These are phyloP conservation scores for Backusella parvicylindrica DNA, from an alignment of 192 early-diverging fungal species.

Conservation along the genomic window DNA sequence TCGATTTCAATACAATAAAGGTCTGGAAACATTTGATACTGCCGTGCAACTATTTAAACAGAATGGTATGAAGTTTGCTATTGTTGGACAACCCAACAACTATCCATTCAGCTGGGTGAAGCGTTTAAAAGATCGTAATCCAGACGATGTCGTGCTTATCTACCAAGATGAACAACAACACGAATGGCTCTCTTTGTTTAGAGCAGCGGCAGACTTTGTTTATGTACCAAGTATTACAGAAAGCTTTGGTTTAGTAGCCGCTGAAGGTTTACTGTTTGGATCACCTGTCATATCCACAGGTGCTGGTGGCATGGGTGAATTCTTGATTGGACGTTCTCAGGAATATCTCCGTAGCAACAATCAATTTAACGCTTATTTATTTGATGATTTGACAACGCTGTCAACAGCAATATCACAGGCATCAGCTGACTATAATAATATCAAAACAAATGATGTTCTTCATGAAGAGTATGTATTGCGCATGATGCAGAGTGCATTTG, in stretches of 20 bases:
- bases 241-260: constrained; percentile 54
- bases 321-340: constrained; percentile 43
- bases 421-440: constrained; percentile 21
- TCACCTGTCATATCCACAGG: constrained; percentile 47
- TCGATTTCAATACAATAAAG: constrained; percentile 58
- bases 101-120: constrained; percentile 40
- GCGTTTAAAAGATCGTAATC: constrained; percentile 30
- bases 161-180: constrained; percentile 35
- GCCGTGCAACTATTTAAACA: constrained; percentile 33
- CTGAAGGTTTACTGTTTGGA: constrained; percentile 55
- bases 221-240: constrained; percentile 53
- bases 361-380: constrained; percentile 39
- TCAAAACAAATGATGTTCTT: constrained; percentile 10
- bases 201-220: constrained; percentile 51
- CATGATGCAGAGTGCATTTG: constrained; percentile 40
- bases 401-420: constrained; percentile 29
- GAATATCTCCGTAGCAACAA: constrained; percentile 8
- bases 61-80: constrained; percentile 44
- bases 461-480: constrained; percentile 39
- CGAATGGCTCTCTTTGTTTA: constrained; percentile 43
- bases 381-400: constrained; percentile 15
- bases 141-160: constrained; percentile 40
- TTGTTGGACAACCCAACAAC: constrained; percentile 53
- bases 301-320: constrained; percentile 50
- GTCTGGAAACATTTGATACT: constrained; percentile 41